Percentiles rank a stretch among this genome's conserved stretches.
Evolutionary conservation across 805 yeast species (phyloP).

Genomic region (Jamesozyma jinghongensis): DNA sequence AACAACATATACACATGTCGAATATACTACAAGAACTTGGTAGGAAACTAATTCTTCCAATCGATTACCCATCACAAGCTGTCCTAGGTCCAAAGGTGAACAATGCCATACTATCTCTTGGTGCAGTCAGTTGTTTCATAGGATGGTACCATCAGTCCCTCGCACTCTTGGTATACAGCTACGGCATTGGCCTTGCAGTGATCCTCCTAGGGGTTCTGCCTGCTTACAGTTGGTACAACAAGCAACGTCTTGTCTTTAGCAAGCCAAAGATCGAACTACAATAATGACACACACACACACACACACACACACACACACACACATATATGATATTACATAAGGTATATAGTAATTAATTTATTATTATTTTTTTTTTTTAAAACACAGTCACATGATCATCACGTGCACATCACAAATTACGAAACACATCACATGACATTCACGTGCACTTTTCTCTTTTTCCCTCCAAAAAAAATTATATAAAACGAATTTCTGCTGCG

Average conservation of each 20-base stretch:
- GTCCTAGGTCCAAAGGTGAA: constrained; percentile 12
- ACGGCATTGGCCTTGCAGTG: constrained; percentile 32
- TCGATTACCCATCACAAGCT: constrained; percentile 29
- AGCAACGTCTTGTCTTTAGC: constrained; percentile 33
- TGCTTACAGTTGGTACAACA: constrained; percentile 48
- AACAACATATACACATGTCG: constrained; percentile 22
- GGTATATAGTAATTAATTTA: too few relatives aligned
- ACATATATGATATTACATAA: too few relatives aligned
- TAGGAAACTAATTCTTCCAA: constrained; percentile 25
- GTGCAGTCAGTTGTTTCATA: constrained; percentile 34
- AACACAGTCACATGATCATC: too few relatives aligned
- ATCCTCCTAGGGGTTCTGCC: constrained; percentile 41
- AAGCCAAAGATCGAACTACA: constrained; percentile 13
- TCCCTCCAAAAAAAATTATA: background rate
- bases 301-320: background rate
- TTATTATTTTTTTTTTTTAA: too few relatives aligned
- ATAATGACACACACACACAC: background rate
- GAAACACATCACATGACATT: too few relatives aligned
- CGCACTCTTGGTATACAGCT: constrained; percentile 25
- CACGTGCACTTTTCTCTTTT: background rate
- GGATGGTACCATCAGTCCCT: constrained; percentile 45
- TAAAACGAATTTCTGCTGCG: too few relatives aligned
- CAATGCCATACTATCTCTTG: constrained; percentile 15
- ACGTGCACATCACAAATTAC: too few relatives aligned
- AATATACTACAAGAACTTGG: constrained; percentile 22